phyloP scores from a whole-genome alignment of 2,329 filamentous ascomycete genomes.

The Sclerotinia spermophila region DNA sequence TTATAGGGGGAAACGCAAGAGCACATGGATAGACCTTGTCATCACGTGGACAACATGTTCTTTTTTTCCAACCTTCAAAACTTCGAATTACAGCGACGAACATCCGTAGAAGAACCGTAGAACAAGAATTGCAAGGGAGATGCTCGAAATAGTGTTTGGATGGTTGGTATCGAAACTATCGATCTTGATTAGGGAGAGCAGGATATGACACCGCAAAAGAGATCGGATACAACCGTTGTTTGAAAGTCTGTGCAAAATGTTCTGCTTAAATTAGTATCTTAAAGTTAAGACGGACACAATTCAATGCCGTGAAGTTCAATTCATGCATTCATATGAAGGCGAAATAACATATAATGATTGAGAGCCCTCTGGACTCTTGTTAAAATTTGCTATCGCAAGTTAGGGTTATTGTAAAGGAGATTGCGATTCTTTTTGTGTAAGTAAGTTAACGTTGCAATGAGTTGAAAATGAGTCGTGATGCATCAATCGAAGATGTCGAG shows the following conservation, averaged over 20 bases:
- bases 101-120: slow-evolving; percentile 5
- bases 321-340: slow-evolving; percentile 9
- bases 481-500: not conserved
- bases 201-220: not conserved
- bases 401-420: not conserved
- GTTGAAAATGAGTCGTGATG: slow-evolving; percentile 1
- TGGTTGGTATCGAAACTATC: not conserved
- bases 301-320: not conserved
- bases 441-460: not conserved
- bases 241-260: not conserved
- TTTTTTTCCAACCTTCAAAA: not conserved
- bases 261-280: not conserved
- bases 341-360: slow-evolving; percentile 11
- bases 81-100: not conserved
- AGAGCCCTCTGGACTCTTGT: not conserved
- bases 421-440: not conserved
- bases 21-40: slow-evolving; percentile 11
- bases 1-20: not conserved
- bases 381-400: slow-evolving; percentile 1
- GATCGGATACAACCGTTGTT: not conserved
- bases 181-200: not conserved
- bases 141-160: not conserved
- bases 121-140: slow-evolving; percentile 6
- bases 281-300: not conserved
- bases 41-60: slow-evolving; percentile 2